These are phyloP conservation scores for Casaregolazyma suthepensis DNA, from an alignment of 1,139 yeast genomes.

Conservation along the genomic window DNA sequence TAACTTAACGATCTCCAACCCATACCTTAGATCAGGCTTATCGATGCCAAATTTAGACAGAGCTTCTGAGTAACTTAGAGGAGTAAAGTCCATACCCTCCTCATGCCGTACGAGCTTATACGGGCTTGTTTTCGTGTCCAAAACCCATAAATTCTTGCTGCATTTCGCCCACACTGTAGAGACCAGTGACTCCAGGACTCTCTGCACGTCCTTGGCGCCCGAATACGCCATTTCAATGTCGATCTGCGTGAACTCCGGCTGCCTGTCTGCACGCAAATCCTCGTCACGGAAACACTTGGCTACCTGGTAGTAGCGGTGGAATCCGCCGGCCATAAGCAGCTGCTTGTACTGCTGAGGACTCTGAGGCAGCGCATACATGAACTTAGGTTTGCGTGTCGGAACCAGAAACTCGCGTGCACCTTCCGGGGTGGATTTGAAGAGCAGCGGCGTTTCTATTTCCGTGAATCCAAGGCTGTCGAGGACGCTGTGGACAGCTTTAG, in stretches of 20 bases:
- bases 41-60: conserved; percentile 78
- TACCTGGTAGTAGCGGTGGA: conserved; percentile 76
- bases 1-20: conserved; percentile 46
- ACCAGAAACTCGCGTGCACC: conserved; percentile 96
- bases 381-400: conserved; percentile 63
- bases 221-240: conserved; percentile 93
- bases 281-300: conserved; percentile 96
- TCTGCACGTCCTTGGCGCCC: conserved; percentile 57
- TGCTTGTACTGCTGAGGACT: conserved; percentile 98
- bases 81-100: conserved; percentile 29
- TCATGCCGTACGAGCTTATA: conserved; percentile 8
- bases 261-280: conserved; percentile 89
- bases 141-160: conserved; percentile 34
- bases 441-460: conserved; percentile 87
- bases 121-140: conserved; percentile 9
- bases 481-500: conserved; percentile 47
- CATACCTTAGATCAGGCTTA: conserved; percentile 76
- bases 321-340: conserved; percentile 88
- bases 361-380: conserved; percentile 87
- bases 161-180: conserved; percentile 52
- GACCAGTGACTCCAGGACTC: conserved; percentile 56
- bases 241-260: conserved; percentile 94
- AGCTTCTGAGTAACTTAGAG: conserved; percentile 61
- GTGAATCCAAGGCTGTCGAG: conserved; percentile 48
- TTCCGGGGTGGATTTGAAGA: conserved; percentile 95